phyloP scores from a whole-genome alignment of 2,329 filamentous ascomycete genomes.

The Fusarium tanahbumbuense region DNA sequence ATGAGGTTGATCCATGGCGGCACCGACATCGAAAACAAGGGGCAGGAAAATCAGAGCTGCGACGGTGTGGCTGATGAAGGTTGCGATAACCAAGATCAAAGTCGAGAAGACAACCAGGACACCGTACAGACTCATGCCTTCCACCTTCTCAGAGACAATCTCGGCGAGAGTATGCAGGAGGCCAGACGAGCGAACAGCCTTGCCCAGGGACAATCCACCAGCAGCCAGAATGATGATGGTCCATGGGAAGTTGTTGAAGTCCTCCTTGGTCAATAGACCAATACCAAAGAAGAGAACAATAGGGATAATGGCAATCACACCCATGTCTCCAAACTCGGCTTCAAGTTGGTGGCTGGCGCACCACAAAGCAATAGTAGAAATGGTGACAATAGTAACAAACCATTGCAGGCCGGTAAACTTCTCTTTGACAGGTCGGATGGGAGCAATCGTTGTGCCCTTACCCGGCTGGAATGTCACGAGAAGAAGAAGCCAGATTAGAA shows the following conservation, averaged over 20 bases:
- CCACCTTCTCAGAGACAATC: constrained; percentile 77
- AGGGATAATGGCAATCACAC: constrained; percentile 95
- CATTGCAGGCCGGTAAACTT: constrained; percentile 89
- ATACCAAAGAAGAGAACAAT: constrained; percentile 97
- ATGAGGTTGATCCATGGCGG: constrained; percentile 86
- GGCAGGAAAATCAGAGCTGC: constrained; percentile 95
- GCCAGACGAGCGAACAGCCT: constrained; percentile 93
- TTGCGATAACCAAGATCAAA: constrained; percentile 91
- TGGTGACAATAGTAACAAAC: constrained; percentile 87
- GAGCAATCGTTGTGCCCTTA: constrained; percentile 86
- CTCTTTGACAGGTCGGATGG: constrained; percentile 90
- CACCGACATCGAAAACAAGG: constrained; percentile 86
- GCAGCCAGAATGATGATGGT: constrained; percentile 99
- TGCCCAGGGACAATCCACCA: constrained; percentile 90
- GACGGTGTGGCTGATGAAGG: constrained; percentile 97
- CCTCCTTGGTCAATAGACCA: constrained; percentile 95
- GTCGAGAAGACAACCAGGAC: constrained; percentile 86
- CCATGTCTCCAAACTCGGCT: constrained; percentile 93
- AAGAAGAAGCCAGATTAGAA: constrained; percentile 89
- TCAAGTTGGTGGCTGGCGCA: constrained; percentile 92
- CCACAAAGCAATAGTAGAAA: constrained; percentile 90
- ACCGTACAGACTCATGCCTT: constrained; percentile 84
- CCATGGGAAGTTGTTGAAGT: constrained; percentile 99
- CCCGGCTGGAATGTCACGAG: constrained; percentile 87
- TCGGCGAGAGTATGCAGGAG: constrained; percentile 88